These are phyloP conservation scores for Leishmania martiniquensis DNA, from an alignment of 208 protist genomes.

Conservation along the genomic window DNA sequence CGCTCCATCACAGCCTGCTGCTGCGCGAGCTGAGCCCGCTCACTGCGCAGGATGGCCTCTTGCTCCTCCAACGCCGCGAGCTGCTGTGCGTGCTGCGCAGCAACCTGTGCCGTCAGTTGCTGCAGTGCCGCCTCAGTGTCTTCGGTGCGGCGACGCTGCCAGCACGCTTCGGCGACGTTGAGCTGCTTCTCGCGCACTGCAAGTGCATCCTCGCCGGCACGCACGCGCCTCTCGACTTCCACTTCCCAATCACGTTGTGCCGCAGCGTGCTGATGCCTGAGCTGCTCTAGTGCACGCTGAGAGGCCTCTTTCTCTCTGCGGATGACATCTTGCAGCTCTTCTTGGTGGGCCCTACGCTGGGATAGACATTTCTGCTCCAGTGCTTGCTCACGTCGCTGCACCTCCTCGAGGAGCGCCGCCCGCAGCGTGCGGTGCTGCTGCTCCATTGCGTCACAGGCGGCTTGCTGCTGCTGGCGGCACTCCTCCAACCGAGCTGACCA, in stretches of 20 bases:
- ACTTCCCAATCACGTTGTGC: not conserved
- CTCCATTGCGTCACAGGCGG: slow-evolving; percentile 18
- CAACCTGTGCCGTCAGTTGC: slow-evolving; percentile 14
- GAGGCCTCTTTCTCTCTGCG: slow-evolving; percentile 19
- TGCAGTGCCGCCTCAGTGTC: not conserved
- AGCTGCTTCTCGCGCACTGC: slow-evolving; percentile 17
- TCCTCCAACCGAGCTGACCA: slow-evolving; percentile 22
- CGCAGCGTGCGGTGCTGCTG: slow-evolving; percentile 30
- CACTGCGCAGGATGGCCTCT: slow-evolving; percentile 15
- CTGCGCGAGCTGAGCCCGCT: slow-evolving; percentile 13
- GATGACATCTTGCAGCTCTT: slow-evolving; percentile 27
- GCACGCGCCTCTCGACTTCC: slow-evolving; percentile 11
- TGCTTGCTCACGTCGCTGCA: slow-evolving; percentile 26
- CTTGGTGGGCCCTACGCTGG: slow-evolving; percentile 32
- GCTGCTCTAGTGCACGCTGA: slow-evolving; percentile 21
- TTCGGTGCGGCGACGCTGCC: slow-evolving; percentile 6
- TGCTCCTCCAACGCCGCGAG: slow-evolving; percentile 1
- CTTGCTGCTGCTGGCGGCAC: slow-evolving; percentile 5
- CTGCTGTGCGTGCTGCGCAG: slow-evolving; percentile 14
- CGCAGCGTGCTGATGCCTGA: slow-evolving; percentile 9
- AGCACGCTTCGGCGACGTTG: slow-evolving; percentile 4
- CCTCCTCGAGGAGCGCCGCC: slow-evolving; percentile 21
- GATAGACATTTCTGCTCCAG: slow-evolving; percentile 21
- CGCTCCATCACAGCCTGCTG: slow-evolving; percentile 15
- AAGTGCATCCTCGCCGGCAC: slow-evolving; percentile 20